These are phyloP conservation scores for Pezicula radicicola DNA, from an alignment of 2,329 filamentous ascomycete species.

Conservation along the genomic window DNA sequence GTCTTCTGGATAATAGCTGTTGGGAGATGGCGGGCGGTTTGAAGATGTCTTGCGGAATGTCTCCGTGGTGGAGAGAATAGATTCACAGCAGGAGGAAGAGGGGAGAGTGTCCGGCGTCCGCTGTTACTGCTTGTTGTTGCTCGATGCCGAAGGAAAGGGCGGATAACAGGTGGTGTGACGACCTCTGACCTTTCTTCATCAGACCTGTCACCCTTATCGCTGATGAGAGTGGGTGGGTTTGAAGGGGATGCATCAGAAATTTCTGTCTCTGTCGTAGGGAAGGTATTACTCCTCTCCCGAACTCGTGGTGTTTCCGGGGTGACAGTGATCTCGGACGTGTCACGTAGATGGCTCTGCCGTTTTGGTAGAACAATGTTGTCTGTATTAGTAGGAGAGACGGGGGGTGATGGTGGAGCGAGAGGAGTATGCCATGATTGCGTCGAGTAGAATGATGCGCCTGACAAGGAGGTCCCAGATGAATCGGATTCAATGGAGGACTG, in stretches of 20 bases:
- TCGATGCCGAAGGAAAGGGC: constrained; percentile 42
- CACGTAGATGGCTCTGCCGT: constrained; percentile 26
- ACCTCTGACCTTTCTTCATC: constrained; percentile 32
- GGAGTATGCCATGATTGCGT: constrained; percentile 50
- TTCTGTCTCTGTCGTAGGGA: constrained; percentile 3
- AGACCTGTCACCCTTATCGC: constrained; percentile 37
- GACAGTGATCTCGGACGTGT: constrained; percentile 31
- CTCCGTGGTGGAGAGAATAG: constrained; percentile 53
- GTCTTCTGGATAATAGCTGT: constrained; percentile 73
- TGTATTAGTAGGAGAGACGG: constrained; percentile 34
- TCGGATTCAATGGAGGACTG: constrained; percentile 21
- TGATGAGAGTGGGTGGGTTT: constrained; percentile 41
- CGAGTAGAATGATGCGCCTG: constrained; percentile 53
- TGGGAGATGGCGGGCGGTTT: constrained; percentile 49
- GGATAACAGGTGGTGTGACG: constrained; percentile 26
- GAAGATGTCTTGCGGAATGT: constrained; percentile 36
- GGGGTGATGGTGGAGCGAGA: constrained; percentile 39
- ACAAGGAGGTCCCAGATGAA: constrained; percentile 37
- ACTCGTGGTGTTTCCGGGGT: constrained; percentile 17
- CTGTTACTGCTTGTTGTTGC: constrained; percentile 50
- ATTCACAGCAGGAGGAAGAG: constrained; percentile 65
- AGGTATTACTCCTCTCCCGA: constrained; percentile 14
- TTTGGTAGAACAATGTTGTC: constrained; percentile 36
- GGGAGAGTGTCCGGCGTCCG: constrained; percentile 57
- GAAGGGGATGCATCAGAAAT: constrained; percentile 21